Evolutionary conservation across 371 early-diverging fungal species (phyloP).

Genomic region (Actinomortierella ambigua): DNA sequence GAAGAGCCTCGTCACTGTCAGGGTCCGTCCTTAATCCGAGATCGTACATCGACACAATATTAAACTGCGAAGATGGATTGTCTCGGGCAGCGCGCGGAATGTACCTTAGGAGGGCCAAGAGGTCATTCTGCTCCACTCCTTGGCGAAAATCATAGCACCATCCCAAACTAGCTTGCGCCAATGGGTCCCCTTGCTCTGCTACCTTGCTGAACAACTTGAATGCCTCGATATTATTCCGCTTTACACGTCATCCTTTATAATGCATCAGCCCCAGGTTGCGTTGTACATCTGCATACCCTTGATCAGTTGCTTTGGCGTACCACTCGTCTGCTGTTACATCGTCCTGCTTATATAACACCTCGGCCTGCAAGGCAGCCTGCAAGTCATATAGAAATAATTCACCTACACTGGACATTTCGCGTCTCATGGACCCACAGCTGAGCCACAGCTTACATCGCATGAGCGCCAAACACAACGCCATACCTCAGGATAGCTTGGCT

Average conservation of each 20-base stretch:
- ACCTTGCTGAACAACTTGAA: conserved; percentile 72
- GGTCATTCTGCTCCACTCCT: conserved; percentile 67
- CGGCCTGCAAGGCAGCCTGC: too few relatives aligned
- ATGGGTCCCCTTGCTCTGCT: conserved; percentile 68
- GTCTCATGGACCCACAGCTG: too few relatives aligned
- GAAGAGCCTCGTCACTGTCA: too few relatives aligned
- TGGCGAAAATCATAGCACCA: conserved; percentile 86
- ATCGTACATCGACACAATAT: conserved; percentile 55
- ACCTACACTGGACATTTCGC: too few relatives aligned
- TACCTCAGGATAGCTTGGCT: too few relatives aligned
- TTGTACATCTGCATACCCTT: conserved; percentile 84
- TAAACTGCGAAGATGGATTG: conserved; percentile 81
- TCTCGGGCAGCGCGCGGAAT: conserved; percentile 70
- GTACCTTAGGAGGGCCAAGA: conserved; percentile 76
- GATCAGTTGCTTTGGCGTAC: conserved; percentile 72
- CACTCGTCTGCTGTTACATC: conserved; percentile 70
- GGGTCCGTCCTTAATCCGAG: too few relatives aligned
- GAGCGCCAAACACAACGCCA: too few relatives aligned
- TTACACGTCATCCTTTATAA: conserved; percentile 76
- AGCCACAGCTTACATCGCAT: too few relatives aligned
- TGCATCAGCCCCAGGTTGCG: conserved; percentile 81
- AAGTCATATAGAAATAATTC: too few relatives aligned
- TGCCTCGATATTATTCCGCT: conserved; percentile 60
- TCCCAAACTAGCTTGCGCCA: conserved; percentile 83
- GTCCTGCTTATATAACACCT: conserved; percentile 64